These are phyloP conservation scores for Zygoascus ofunaensis DNA, from an alignment of 805 yeast species.

Conservation along the genomic window DNA sequence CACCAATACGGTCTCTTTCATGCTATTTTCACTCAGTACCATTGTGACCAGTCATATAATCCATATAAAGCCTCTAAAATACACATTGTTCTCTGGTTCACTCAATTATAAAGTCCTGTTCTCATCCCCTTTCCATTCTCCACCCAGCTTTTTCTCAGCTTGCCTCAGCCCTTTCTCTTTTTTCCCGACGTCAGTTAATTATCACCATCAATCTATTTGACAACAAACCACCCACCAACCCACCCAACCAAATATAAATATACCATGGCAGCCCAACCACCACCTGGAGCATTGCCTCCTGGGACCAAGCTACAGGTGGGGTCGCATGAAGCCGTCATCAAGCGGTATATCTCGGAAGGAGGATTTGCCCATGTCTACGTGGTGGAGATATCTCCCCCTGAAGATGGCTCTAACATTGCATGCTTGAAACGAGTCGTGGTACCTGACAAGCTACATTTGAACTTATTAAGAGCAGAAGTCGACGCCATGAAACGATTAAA, in stretches of 20 bases:
- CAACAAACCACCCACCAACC: not conserved
- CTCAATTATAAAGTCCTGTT: not conserved
- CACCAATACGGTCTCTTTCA: too few species aligned
- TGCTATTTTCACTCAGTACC: too few species aligned
- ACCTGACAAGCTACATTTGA: conserved; percentile 78
- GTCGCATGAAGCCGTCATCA: conserved; percentile 60
- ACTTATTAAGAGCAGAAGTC: conserved; percentile 83
- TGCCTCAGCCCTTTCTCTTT: not conserved
- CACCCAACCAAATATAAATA: too few species aligned
- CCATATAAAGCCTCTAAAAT: too few species aligned
- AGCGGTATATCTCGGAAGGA: conserved; percentile 69
- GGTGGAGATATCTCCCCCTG: conserved; percentile 57
- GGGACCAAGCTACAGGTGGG: conserved; percentile 81
- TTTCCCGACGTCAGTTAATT: too few species aligned
- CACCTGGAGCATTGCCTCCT: conserved; percentile 60
- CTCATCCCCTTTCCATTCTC: not conserved
- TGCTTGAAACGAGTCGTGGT: conserved; percentile 94
- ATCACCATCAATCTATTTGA: too few species aligned
- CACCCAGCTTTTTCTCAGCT: not conserved
- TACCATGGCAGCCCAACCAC: conserved; percentile 21
- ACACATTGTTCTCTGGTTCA: too few species aligned
- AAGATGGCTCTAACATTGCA: conserved; percentile 46
- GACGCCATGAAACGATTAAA: conserved; percentile 89
- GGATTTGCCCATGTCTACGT: conserved; percentile 95
- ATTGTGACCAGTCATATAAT: too few species aligned